Evolutionary conservation across 257 asterid genomes (phyloP).

Genomic region (Schizonepeta tenuifolia): DNA sequence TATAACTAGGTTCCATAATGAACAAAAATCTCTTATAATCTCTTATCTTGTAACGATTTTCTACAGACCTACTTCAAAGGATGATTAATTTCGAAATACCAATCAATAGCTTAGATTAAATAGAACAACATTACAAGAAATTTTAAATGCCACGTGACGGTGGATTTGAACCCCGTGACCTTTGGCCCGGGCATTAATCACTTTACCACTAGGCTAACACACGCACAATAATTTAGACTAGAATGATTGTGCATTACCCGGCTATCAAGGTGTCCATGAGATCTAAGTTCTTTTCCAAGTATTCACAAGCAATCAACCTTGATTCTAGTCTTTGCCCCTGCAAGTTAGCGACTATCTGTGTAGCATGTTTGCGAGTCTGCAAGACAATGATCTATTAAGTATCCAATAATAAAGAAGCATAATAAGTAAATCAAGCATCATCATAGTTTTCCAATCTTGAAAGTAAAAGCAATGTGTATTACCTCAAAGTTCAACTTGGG

Average conservation of each 20-base stretch:
- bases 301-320: constrained; percentile 89
- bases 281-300: constrained; percentile 89
- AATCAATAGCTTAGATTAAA: not conserved
- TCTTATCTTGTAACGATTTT: not conserved
- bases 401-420: too few species aligned
- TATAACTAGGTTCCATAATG: too few species aligned
- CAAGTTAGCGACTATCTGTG: constrained; percentile 97
- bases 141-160: too few species aligned
- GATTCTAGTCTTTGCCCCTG: constrained; percentile 98
- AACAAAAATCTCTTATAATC: not conserved
- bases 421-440: too few species aligned
- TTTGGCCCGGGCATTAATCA: too few species aligned
- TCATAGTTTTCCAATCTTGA: not conserved
- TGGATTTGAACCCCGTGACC: too few species aligned
- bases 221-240: too few species aligned
- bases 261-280: constrained; percentile 73
- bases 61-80: not conserved
- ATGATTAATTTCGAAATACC: not conserved
- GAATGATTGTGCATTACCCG: too few species aligned
- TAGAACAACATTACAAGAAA: too few species aligned
- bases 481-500: constrained; percentile 86
- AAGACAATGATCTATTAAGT: constrained; percentile 8
- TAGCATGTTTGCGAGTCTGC: constrained; percentile 96
- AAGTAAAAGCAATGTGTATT: constrained; percentile 7
- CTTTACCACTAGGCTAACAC: too few species aligned